Evolutionary conservation across 192 early-diverging fungal genomes (phyloP), one percentile per base, ranked within the genome.

Genomic region (Paraglomus brasilianum): DNA sequence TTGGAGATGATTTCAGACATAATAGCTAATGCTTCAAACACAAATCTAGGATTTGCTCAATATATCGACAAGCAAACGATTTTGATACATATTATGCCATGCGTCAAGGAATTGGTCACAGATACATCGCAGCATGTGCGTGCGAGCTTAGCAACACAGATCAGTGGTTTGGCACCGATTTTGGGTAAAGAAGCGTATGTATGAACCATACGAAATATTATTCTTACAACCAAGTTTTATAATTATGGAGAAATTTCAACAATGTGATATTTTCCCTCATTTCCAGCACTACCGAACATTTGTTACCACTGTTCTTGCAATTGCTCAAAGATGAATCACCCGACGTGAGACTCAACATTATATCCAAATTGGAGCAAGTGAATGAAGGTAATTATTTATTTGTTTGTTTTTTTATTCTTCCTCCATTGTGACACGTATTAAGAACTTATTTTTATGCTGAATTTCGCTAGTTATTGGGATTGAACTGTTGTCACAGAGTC

Each of bases 261-360:
- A 44, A 43, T 22, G 15, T n/a, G 21, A 55, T n/a, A 53, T 69
- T 36, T 48, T 49, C 38, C 19, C 5, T 66, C 5, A 45, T 14
- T 39, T 47, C 14, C 74, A 91, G 91, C 40, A 98, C 97, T 38
- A 94, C 94, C 43, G 95, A 98, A 72, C 90, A 94, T 71, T 81
- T 99, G 59, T 78, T 97, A 52, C 95, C 95, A n/a, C 78, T 97
- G 67, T 96, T 99, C 76, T 79, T 99, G 74, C 95, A 93, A 46
- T 86, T 98, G 70, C 83, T 99, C 62, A 99, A 98, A 82, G 97
- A 99, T 73, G 93, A 95, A 73, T 91, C 92, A 72, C 87, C 95
- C 14, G 97, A 99, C 55, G 97, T 99, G 57, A 92, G 97, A 58
- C 86, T 99, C 30, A 97, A 97, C 80, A 94, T 99, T 63, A 99